Evolutionary conservation across 257 asterid species (phyloP).

Genomic region (Solanum sejunctum): DNA sequence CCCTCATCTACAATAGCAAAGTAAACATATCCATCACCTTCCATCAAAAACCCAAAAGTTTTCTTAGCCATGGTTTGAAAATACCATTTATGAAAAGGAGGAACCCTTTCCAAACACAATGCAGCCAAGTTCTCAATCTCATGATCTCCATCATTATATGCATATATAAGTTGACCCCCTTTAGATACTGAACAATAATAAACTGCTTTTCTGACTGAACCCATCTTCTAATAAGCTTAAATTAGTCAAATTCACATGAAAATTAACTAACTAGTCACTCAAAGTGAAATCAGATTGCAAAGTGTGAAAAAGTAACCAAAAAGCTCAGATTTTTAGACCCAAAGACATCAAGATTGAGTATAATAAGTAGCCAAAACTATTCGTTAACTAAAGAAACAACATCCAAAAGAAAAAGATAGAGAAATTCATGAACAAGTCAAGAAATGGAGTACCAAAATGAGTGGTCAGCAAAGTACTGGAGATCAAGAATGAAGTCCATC

Average conservation of each 20-base stretch:
- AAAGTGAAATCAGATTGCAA: neutral
- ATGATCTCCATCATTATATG: constrained; percentile 29
- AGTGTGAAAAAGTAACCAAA: neutral
- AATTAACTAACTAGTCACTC: neutral
- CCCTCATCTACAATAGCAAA: constrained; percentile 44
- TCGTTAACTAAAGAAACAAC: neutral
- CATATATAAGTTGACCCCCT: constrained; percentile 34
- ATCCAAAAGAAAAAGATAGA: neutral
- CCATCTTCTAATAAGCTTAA: neutral
- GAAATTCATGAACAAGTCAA: neutral
- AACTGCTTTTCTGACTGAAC: constrained; percentile 4
- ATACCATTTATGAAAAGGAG: constrained; percentile 68
- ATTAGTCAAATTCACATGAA: neutral
- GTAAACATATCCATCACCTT: constrained; percentile 28
- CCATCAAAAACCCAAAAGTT: constrained; percentile 53
- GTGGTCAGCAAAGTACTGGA: neutral
- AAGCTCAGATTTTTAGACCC: neutral
- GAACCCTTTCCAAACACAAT: constrained; percentile 53
- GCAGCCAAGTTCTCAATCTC: constrained; percentile 49
- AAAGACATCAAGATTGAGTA: neutral
- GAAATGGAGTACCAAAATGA: neutral
- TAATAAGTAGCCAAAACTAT: neutral
- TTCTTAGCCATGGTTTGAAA: constrained; percentile 32
- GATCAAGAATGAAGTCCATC: neutral
- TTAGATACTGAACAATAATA: constrained; percentile 57